Evolutionary conservation across 306 rosid genomes (phyloP).

Genomic region (Trichosanthes truncata): DNA sequence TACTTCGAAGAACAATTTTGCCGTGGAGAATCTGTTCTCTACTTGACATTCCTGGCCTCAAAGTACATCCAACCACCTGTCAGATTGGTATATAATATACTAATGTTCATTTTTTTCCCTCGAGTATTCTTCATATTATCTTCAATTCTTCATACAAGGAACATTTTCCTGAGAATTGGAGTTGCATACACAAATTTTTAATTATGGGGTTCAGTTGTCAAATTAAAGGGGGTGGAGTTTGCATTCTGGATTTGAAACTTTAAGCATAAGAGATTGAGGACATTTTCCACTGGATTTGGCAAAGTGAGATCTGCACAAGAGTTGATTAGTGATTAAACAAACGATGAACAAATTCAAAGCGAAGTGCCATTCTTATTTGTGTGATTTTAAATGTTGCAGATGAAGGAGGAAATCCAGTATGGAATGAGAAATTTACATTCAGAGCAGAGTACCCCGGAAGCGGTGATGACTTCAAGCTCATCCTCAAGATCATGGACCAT

Average conservation of each 20-base stretch:
- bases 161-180: not conserved
- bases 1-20: not conserved
- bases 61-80: not conserved
- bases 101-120: not conserved
- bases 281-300: not conserved
- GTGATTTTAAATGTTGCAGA: constrained; percentile 31
- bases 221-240: not conserved
- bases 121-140: not conserved
- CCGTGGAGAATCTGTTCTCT: not conserved
- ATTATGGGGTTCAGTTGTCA: not conserved
- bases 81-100: not conserved
- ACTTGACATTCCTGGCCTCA: not conserved
- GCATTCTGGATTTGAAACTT: not conserved
- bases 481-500: constrained; percentile 60
- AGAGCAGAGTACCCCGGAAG: constrained; percentile 73
- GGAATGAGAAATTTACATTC: constrained; percentile 75
- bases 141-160: not conserved
- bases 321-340: not conserved
- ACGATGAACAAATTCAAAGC: not conserved
- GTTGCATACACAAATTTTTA: not conserved
- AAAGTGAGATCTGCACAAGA: not conserved
- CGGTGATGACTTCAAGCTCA: constrained; percentile 52
- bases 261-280: not conserved
- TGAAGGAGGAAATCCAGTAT: constrained; percentile 47
- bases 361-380: not conserved